Conservation (phyloP, 768 basidiomycete genomes). For the Tubosaeta sp. region DNA sequence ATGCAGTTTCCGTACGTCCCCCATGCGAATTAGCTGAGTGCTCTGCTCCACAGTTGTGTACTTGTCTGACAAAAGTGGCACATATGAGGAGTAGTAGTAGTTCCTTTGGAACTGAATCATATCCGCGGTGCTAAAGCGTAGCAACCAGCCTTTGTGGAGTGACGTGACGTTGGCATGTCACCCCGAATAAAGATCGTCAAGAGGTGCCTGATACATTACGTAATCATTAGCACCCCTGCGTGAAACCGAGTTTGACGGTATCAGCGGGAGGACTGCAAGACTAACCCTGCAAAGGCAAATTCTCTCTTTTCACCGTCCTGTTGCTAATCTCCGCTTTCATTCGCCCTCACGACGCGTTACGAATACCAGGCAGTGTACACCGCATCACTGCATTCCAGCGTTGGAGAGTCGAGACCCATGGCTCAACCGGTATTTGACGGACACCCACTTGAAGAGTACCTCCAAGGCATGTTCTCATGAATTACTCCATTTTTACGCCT, state of each 20-base stretch:
- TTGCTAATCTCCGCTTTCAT: conserved; percentile 21
- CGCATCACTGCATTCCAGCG: conserved; percentile 6
- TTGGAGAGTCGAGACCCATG: conserved; percentile 37
- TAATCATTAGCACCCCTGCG: neutral
- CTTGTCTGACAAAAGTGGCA: too few species aligned
- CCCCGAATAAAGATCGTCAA: too few species aligned
- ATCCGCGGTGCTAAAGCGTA: too few species aligned
- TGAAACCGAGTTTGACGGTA: neutral
- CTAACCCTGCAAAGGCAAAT: conserved; percentile 2
- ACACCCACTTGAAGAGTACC: conserved; percentile 70
- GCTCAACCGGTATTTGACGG: conserved; percentile 76
- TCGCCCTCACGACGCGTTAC: conserved; percentile 19
- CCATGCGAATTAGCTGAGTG: neutral
- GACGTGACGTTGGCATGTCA: too few species aligned
- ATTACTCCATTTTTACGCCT: neutral
- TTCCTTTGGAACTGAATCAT: too few species aligned
- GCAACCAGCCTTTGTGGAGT: too few species aligned
- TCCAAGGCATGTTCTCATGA: conserved; percentile 45
- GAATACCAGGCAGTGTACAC: conserved; percentile 21
- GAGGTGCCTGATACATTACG: neutral
- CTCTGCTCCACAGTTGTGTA: neutral
- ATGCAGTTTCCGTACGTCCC: neutral
- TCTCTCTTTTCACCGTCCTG: conserved; percentile 19
- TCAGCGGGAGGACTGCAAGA: neutral
- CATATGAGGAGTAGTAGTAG: too few species aligned